Base-by-base conservation (phyloP, 73 alveolate genomes). In the Uronychia binucleata region DNA sequence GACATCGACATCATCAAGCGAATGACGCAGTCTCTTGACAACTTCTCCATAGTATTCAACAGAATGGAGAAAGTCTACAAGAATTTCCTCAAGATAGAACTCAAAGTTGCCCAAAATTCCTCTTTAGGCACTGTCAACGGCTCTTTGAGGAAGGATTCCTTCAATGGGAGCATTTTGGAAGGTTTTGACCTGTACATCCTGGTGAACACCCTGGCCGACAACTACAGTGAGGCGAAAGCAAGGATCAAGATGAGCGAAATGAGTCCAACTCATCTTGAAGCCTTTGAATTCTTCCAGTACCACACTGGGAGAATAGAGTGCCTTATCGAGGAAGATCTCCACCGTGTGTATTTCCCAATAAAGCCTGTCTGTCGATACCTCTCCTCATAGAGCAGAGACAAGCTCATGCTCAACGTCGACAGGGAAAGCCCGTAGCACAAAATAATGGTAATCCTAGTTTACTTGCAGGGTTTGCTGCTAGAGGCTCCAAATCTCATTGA, bases 401-500 rank as follows among this genome's bases (percentile, higher is more conserved):
- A 79, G 59, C 93, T 98, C 81, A 92, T 94, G 85, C 95, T 92
- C 79, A 82, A 80, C 46, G 98, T 96, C 58, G 99, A 96, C 78
- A 96, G 99, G 89, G 91, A 92, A 75, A 87, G 94, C 93, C 86
- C 95, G 31, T 89, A 93, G 76, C 91, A 91, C 31, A 93, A 93
- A 79, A 87, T 92, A 80, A 84, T 92, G 91, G 67, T 46, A 46
- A 46, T 5, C 67, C 5, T 19, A 46, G 67, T 46, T 46, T 11
- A 46, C 5, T 19, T 46, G n/a, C 19, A 46, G 67, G 98, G 95
- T 29, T 89, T 98, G n/a, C 82, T 97, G 74, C 88, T 90, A 31
- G 95, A 90, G 60, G 88, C 94, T n/a, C 96, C 96, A 1, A 96
- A 96, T 74, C 87, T 98, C 26, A 94, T 94, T 81, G 98, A 98